Evolutionary conservation across 352 stramenopile genomes (phyloP), one percentile per base, ranked within the genome.

Genomic region (Plasmopara muralis): DNA sequence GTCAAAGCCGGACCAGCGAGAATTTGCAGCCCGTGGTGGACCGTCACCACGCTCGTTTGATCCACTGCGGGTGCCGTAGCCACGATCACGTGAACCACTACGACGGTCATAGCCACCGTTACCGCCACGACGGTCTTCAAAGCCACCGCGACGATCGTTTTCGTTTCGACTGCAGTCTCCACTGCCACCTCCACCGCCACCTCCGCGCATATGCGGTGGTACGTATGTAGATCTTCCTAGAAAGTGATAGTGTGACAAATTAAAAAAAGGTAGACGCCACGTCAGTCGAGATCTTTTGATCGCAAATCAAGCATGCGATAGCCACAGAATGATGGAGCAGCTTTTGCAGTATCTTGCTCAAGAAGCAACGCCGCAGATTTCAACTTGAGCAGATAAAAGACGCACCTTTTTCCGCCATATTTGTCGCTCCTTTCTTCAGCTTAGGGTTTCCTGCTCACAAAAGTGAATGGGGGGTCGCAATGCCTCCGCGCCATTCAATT

Each of bases 141-240:
- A 59, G 14, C 62, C 55, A 47, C 55, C 57, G 4, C 62, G 61
- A 50, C 65, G 53, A 53, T 65, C 57, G 33, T 38, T 14, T 38
- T 38, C 33, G 13, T 38, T 38, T 9, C 33, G 9, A 38, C 4
- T 14, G 33, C 33, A 14, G 33, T 38, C 33, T 38, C 13, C 33
- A 38, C 13, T 38, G 33, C 33, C 33, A 38, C 33, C 33, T 6
- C 65, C 60, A 33, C 66, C 57, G 31, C 65, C 64, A 34, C 49
- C 52, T 25, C 68, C 55, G 55, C 76, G 70, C 58, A 90, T 64
- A 60, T 90, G 79, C 33, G 79, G 79, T 50, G 79, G 79, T 43
- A 90, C 73, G 70, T 90, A 90, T 57, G 75, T 67, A 48, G 69
- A 71, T 89, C 68, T 80, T 74, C 70, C 77, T 87, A 48, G 44